Base-by-base conservation (phyloP, 768 basidiomycete species). In the Gautieria morchelliformis region DNA sequence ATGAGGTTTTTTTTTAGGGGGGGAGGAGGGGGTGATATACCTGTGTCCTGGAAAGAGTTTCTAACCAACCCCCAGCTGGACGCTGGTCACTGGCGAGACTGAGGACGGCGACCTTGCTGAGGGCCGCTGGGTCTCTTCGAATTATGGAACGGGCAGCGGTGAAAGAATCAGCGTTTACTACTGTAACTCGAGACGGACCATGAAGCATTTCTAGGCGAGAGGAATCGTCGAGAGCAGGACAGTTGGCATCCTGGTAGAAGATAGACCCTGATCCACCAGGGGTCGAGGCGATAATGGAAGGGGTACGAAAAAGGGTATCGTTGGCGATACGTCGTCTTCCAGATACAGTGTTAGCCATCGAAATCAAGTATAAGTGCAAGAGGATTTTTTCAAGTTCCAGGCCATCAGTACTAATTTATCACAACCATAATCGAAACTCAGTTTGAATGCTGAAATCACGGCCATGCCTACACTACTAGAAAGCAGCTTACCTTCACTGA, bases 101-200 rank as follows among this genome's bases (percentile, higher is more conserved):
- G 17, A 74, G 66, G 5, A 76, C 72, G 14, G 71, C 66, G 6
- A 60, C 37, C 42, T 60, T 58, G 15, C 48, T 53, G 12, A n/a
- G 9, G 22, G 32, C 54, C 5, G 33, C 49, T 33, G 62, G 61
- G n/a, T 65, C 52, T 46, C 63, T 60, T n/a, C 61, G 52, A 17
- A 75, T 61, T 37, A 73, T 58, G 10, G 64, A 39, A 5, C 75
- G 61, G 5, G 75, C 74, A 12, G 63, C 63, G 0, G 68, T 66
- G 62, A 74, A 75, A 2, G 75, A 61, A 58, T 76, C 76, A 6
- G 64, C 63, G 41, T 74, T 73, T 52, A 71, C 52, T 12, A 76
- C 59, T 20, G 45, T 53, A 17, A 75, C 63, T 9, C 22, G 52
- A 4, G 52, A 39, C 17, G 52, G 30, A 40, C 52, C 52, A 53